Conservation (phyloP, 2,329 filamentous ascomycete genomes). For the Trichocomaceae sp. region DNA sequence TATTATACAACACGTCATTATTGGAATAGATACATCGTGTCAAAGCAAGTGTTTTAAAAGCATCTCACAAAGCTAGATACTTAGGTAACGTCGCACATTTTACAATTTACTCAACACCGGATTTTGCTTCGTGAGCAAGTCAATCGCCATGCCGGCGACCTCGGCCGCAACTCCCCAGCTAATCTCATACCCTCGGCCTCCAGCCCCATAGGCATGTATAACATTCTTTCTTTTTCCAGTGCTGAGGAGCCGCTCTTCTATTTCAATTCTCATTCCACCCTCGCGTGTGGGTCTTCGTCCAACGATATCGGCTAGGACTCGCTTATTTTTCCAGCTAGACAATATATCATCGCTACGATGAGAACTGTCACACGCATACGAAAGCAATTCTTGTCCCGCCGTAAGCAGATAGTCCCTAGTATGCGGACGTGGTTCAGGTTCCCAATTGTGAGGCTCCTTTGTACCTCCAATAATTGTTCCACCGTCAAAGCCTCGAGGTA, state of each 20-base stretch:
- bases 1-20: no score
- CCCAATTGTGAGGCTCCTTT: conserved; percentile 55
- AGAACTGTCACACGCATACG: conserved; percentile 24
- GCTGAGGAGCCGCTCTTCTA: conserved; percentile 31
- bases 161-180: conserved; percentile 55
- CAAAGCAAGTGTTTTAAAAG: no score
- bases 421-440: conserved; percentile 42
- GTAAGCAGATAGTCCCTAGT: conserved; percentile 45
- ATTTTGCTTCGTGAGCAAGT: neutral
- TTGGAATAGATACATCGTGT: no score
- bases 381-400: conserved; percentile 37
- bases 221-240: conserved; percentile 19
- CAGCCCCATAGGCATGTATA: conserved; percentile 55
- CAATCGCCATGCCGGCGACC: conserved; percentile 26
- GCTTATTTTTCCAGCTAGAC: conserved; percentile 29
- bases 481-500: conserved; percentile 56
- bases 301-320: conserved; percentile 40
- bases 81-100: neutral
- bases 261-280: conserved; percentile 48
- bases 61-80: no score
- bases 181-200: conserved; percentile 54
- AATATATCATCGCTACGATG: conserved; percentile 15
- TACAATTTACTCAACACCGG: neutral
- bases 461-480: conserved; percentile 63
- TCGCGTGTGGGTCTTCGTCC: conserved; percentile 40